Evolutionary conservation across 257 asterid genomes (phyloP), one percentile per base, ranked within the genome.

Genomic region (Solanum lycopersicoides): DNA sequence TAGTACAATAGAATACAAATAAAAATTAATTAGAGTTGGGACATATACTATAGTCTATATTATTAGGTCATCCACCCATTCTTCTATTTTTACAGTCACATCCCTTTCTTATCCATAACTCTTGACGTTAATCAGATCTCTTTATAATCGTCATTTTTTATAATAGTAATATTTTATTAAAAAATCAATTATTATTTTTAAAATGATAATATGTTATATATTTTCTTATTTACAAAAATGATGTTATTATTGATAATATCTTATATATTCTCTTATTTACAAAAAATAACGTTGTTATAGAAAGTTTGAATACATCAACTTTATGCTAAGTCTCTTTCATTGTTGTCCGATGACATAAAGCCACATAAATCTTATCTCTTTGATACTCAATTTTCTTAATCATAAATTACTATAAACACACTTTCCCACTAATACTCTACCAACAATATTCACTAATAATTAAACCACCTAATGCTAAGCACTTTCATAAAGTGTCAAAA

Each of bases 151-250:
- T 59, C 28, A 59, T 21, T 21, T 59, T 59, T 0, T 6, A 0
- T 1, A 2, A 63, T 63, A 5, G 0, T 65, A n/a, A 65, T 5
- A 65, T 11, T 10, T 63, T 2, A n/a, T 12, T n/a, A 63, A 1
- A 63, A n/a, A 2, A 0, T 63, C 4, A 11, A 2, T 0, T 11
- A n/a, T n/a, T 5, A 0, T n/a, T 60, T 63, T 23, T 0, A 0
- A 4, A 6, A 63, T n/a, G 32, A 63, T 23, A 63, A 0, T 35
- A 35, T 35, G 7, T 8, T 21, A 3, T 59, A 9, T 21, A 5
- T 35, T 35, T 35, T 35, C 7, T 35, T 35, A 35, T 35, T 35
- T 7, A 35, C 39, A 0, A 63, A 12, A 63, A 23, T n/a, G n/a
- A n/a, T n/a, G n/a, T n/a, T n/a, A n/a, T n/a, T n/a, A n/a, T n/a